phyloP scores from a whole-genome alignment of 257 asterid genomes.

The Plantago major region DNA sequence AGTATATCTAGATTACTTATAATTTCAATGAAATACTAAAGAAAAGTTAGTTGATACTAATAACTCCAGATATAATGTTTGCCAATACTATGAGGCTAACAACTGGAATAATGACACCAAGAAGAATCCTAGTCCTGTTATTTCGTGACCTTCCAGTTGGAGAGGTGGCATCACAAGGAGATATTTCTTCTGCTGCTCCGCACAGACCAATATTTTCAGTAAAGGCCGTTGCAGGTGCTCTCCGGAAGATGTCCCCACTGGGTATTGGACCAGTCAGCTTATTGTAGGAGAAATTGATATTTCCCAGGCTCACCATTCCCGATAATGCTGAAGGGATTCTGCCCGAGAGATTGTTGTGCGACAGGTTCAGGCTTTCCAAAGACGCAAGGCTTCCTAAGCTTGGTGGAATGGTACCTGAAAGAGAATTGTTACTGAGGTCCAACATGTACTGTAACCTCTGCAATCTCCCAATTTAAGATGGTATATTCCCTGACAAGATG shows the following conservation, averaged over 20 bases:
- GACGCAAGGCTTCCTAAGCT: slow-evolving; percentile 44
- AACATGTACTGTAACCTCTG: slow-evolving; percentile 36
- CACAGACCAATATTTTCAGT: slow-evolving; percentile 60
- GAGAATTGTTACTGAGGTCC: slow-evolving; percentile 59
- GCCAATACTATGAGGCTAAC: slow-evolving; percentile 39
- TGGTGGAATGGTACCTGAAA: slow-evolving; percentile 61
- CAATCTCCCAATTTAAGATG: slow-evolving; percentile 53
- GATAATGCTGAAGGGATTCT: slow-evolving; percentile 51
- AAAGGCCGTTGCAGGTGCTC: slow-evolving; percentile 42
- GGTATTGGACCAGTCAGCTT: slow-evolving; percentile 68
- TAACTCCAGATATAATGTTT: slow-evolving; percentile 24
- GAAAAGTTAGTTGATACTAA: slow-evolving; percentile 9
- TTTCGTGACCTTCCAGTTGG: slow-evolving; percentile 31
- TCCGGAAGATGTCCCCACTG: slow-evolving; percentile 28
- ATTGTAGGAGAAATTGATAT: slow-evolving; percentile 64
- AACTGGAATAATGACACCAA: slow-evolving; percentile 23
- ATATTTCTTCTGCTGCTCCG: slow-evolving; percentile 53
- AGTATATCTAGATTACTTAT: neutral
- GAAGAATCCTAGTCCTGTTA: slow-evolving; percentile 37
- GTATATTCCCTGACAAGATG: slow-evolving; percentile 49
- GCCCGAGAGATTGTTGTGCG: slow-evolving; percentile 63
- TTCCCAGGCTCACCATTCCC: slow-evolving; percentile 49
- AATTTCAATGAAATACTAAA: neutral
- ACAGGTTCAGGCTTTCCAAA: slow-evolving; percentile 58
- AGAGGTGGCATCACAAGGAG: slow-evolving; percentile 35